phyloP scores from a whole-genome alignment of 257 asterid species.

The Solanum phureja region DNA sequence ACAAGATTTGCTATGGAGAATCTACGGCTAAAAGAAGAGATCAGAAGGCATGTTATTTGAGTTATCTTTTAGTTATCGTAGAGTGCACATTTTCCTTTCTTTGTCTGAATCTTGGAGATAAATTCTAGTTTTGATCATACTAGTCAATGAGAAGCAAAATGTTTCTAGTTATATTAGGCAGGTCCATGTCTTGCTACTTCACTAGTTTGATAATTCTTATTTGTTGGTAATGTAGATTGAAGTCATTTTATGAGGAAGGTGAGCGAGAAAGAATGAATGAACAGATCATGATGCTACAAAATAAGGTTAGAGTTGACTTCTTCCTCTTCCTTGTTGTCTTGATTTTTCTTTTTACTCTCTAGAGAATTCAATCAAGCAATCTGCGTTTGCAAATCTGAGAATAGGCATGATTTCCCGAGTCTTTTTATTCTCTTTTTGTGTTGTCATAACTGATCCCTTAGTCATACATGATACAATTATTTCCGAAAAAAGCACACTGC shows the following conservation, averaged over 20 bases:
- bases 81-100: neutral
- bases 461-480: neutral
- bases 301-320: conserved; percentile 42
- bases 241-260: conserved; percentile 91
- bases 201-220: neutral
- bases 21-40: conserved; percentile 84
- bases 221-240: conserved; percentile 45
- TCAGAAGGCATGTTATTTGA: conserved; percentile 54
- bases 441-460: neutral
- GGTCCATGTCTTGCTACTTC: neutral
- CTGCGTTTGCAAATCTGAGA: neutral
- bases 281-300: conserved; percentile 54
- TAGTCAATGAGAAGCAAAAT: neutral
- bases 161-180: neutral
- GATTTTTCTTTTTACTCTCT: neutral
- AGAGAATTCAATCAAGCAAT: neutral
- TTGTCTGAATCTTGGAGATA: neutral
- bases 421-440: neutral
- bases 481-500: neutral
- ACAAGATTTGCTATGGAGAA: conserved; percentile 98
- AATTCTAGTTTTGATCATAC: neutral
- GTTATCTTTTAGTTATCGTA: neutral
- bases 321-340: conserved; percentile 1
- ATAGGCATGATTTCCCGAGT: neutral
- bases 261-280: conserved; percentile 76